Percentiles rank a stretch among this genome's conserved stretches.
These are phyloP conservation scores for Moricandia arvensis DNA, from an alignment of 345 rosid species.

Conservation along the genomic window DNA sequence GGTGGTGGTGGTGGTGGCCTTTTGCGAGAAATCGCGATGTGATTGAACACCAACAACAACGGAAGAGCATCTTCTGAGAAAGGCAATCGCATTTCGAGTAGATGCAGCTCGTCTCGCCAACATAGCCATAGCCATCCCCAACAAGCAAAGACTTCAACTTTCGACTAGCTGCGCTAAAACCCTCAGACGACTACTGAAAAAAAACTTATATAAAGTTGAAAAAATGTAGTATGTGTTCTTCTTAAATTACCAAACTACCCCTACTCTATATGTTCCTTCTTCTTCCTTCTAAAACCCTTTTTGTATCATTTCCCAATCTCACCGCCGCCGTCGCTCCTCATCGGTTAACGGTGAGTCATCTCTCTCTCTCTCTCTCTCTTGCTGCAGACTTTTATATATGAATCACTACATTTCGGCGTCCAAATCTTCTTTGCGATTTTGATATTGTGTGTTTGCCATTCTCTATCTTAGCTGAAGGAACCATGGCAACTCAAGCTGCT, in stretches of 20 bases:
- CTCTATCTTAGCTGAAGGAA: background rate
- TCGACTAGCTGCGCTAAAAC: background rate
- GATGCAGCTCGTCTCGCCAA: slow-evolving; percentile 50
- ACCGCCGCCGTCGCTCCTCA: background rate
- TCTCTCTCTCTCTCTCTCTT: too few species aligned
- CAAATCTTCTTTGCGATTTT: too few species aligned
- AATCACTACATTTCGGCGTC: too few species aligned
- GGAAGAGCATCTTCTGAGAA: slow-evolving; percentile 38
- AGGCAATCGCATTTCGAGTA: slow-evolving; percentile 34
- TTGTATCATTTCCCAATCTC: background rate
- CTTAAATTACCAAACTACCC: background rate
- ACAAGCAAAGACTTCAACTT: background rate
- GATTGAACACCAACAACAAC: background rate
- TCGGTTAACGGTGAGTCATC: background rate
- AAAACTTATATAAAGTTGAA: too few species aligned
- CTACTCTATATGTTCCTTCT: background rate
- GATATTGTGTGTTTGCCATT: background rate
- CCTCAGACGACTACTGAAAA: background rate
- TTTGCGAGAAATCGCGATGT: slow-evolving; percentile 33
- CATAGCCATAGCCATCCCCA: slow-evolving; percentile 46
- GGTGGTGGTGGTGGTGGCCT: slow-evolving; percentile 24
- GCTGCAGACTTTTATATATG: too few species aligned
- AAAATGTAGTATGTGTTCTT: too few species aligned
- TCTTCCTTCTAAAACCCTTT: background rate
- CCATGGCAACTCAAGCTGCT: background rate